phyloP scores from a whole-genome alignment of 164 flowering plant genomes.

The Akebia trifoliata region DNA sequence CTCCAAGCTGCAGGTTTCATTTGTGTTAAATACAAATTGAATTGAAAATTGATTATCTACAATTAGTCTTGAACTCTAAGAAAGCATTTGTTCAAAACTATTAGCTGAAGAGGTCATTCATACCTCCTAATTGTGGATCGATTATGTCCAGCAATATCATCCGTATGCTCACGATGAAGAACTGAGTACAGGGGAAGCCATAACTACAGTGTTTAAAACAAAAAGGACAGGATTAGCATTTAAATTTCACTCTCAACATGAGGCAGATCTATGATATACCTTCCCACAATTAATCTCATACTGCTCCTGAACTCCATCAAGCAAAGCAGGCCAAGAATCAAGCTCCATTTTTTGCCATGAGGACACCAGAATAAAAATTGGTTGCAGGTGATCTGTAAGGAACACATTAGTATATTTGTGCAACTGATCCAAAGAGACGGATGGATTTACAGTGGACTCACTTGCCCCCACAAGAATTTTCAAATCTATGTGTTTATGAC shows the following conservation, averaged over 20 bases:
- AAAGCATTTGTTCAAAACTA: neutral
- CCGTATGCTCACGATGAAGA: slow-evolving; percentile 38
- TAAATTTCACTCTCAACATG: neutral
- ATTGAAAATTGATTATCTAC: slow-evolving; percentile 32
- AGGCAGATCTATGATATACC: slow-evolving; percentile 32
- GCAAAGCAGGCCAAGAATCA: slow-evolving; percentile 74
- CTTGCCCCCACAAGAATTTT: too few relatives aligned
- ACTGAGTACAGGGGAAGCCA: slow-evolving; percentile 90
- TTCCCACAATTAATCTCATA: slow-evolving; percentile 68
- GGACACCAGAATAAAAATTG: slow-evolving; percentile 46
- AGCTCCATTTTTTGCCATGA: slow-evolving; percentile 85
- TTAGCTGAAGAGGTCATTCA: slow-evolving; percentile 9
- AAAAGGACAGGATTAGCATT: neutral
- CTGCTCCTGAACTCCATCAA: slow-evolving; percentile 71
- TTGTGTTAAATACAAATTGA: slow-evolving; percentile 28
- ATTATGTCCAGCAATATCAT: slow-evolving; percentile 32
- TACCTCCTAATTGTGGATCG: slow-evolving; percentile 55
- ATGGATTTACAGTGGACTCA: too few relatives aligned
- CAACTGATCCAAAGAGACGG: neutral
- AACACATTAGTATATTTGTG: neutral
- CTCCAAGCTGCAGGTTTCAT: slow-evolving; percentile 58
- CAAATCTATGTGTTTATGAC: too few relatives aligned
- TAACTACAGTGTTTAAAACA: slow-evolving; percentile 41
- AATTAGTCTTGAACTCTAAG: neutral
- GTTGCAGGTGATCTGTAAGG: slow-evolving; percentile 49